Conservation (phyloP, 805 yeast genomes). For the Limtongozyma cylindracea region DNA sequence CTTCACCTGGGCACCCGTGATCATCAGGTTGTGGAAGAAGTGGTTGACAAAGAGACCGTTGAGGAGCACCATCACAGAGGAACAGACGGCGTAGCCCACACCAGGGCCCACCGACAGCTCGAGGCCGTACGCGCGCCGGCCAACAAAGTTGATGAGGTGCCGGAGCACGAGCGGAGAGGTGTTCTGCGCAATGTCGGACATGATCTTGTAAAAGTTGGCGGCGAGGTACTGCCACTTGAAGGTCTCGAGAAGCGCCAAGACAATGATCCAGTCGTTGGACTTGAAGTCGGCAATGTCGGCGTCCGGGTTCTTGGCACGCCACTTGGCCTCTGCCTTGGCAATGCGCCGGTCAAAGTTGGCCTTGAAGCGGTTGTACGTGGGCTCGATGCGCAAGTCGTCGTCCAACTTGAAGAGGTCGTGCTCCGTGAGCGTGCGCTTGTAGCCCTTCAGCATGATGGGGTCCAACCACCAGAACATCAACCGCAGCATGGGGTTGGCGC, state of each 20-base stretch:
- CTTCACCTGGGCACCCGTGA: conserved; percentile 47
- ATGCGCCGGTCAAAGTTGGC: conserved; percentile 5
- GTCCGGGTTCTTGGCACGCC: conserved; percentile 2
- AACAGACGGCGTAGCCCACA: conserved; percentile 15
- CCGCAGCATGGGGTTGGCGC: conserved; percentile 3
- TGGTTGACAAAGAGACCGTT: conserved; percentile 22
- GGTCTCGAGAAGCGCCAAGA: conserved; percentile 11
- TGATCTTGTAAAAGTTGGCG: conserved; percentile 4
- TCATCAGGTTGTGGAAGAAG: conserved; percentile 31
- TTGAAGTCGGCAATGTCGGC: conserved; percentile 5
- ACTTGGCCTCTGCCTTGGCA: conserved; percentile 3
- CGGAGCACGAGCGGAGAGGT: conserved; percentile 11
- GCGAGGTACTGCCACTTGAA: conserved; percentile 7
- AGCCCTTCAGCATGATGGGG: conserved; percentile 15
- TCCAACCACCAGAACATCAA: conserved; percentile 13
- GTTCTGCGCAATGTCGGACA: conserved; percentile 7
- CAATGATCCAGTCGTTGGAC: conserved; percentile 15
- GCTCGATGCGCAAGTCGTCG: conserved; percentile 10
- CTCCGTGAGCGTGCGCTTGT: conserved; percentile 11
- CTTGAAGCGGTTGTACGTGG: conserved; percentile 9
- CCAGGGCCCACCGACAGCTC: conserved; percentile 9
- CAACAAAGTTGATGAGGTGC: conserved; percentile 12
- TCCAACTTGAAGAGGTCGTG: conserved; percentile 12
- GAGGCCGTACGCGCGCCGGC: conserved; percentile 5
- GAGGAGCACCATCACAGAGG: conserved; percentile 7